Conservation (phyloP, 805 yeast species). For the Saccharomycopsis guyanensis region DNA sequence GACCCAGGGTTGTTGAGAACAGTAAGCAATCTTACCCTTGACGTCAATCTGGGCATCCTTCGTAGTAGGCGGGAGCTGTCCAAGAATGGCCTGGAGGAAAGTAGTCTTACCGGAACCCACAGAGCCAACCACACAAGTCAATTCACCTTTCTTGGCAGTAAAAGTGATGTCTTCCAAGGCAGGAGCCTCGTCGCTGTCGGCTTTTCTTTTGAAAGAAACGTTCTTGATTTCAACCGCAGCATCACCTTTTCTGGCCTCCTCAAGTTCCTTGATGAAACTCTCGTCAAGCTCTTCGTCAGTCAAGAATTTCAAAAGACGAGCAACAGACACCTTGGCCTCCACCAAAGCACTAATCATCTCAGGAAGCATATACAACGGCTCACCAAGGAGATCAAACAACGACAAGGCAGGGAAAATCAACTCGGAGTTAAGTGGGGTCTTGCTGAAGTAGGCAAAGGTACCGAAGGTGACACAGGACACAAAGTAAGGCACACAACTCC, state of each 20-base stretch:
- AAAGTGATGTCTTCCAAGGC: slow-evolving; percentile 45
- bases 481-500: slow-evolving; percentile 58
- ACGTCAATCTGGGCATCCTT: slow-evolving; percentile 24
- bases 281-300: slow-evolving; percentile 38
- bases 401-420: slow-evolving; percentile 64
- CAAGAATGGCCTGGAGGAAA: slow-evolving; percentile 44
- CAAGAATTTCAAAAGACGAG: slow-evolving; percentile 45
- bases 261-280: slow-evolving; percentile 22
- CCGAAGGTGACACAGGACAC: slow-evolving; percentile 58
- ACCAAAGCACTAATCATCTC: slow-evolving; percentile 46
- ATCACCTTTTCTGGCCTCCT: slow-evolving; percentile 12
- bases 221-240: slow-evolving; percentile 38
- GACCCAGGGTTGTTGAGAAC: slow-evolving; percentile 54
- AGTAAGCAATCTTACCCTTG: slow-evolving; percentile 47
- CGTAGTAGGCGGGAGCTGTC: slow-evolving; percentile 37
- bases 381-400: slow-evolving; percentile 48
- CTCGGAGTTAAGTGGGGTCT: slow-evolving; percentile 54
- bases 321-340: slow-evolving; percentile 52
- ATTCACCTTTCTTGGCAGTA: slow-evolving; percentile 42
- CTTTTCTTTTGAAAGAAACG: slow-evolving; percentile 48
- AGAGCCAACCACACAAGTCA: slow-evolving; percentile 56
- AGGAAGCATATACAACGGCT: slow-evolving; percentile 55
- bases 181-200: slow-evolving; percentile 35
- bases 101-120: slow-evolving; percentile 68
- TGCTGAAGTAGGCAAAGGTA: slow-evolving; percentile 38